A percentile compares a stretch with the other conserved stretches of the same genome.
Evolutionary conservation across 805 yeast species (phyloP).

Genomic region (Kluyveromyces dobzhanskii): DNA sequence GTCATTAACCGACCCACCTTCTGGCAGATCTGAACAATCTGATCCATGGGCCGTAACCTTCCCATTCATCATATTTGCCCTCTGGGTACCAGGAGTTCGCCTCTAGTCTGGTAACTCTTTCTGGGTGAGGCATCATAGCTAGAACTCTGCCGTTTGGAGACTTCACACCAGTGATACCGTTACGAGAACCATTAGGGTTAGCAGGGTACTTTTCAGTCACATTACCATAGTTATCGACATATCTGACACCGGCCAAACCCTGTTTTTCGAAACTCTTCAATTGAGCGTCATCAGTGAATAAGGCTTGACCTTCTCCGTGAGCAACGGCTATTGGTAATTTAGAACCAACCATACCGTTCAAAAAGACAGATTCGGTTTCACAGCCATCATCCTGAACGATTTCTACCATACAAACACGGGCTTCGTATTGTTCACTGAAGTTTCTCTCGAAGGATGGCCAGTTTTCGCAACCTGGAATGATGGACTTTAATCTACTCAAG

Average conservation of each 20-base stretch:
- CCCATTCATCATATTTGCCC: conserved; percentile 53
- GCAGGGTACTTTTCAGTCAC: conserved; percentile 78
- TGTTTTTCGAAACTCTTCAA: conserved; percentile 40
- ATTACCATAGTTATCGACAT: conserved; percentile 85
- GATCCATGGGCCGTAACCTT: conserved; percentile 91
- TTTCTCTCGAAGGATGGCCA: conserved; percentile 97
- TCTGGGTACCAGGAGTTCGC: conserved; percentile 87
- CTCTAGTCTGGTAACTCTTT: conserved; percentile 82
- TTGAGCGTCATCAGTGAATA: conserved; percentile 43
- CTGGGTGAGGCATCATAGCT: conserved; percentile 99
- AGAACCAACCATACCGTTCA: conserved; percentile 88
- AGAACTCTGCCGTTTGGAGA: conserved; percentile 90
- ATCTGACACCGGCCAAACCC: conserved; percentile 62
- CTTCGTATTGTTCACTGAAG: conserved; percentile 90
- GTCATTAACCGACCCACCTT: conserved; percentile 73
- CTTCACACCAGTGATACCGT: conserved; percentile 86
- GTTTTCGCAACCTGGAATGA: conserved; percentile 77
- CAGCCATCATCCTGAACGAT: conserved; percentile 48
- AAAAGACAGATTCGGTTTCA: conserved; percentile 51
- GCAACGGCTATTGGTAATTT: conserved; percentile 95
- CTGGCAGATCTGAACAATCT: conserved; percentile 87
- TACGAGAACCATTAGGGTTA: conserved; percentile 95
- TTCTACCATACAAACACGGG: conserved; percentile 86
- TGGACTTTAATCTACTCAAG: conserved; percentile 70
- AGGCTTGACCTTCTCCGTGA: conserved; percentile 96